A percentile compares a stretch with the other conserved stretches of the same genome.
These are phyloP conservation scores for Akanthomyces muscarius DNA, from an alignment of 2,329 filamentous ascomycete genomes.

Conservation along the genomic window DNA sequence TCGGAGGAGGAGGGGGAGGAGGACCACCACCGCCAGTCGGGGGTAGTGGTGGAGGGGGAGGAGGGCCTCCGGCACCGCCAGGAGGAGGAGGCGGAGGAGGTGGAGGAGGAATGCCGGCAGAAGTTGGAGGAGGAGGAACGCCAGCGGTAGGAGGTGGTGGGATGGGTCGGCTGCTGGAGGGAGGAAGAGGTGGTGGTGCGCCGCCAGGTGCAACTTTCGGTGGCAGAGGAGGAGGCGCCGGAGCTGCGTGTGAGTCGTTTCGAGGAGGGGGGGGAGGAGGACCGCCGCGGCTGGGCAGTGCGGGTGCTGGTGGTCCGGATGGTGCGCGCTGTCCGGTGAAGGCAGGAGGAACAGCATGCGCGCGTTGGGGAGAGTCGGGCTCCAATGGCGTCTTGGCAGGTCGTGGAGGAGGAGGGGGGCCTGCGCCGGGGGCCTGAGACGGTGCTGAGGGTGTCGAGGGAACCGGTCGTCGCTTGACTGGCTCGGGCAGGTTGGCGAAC, in stretches of 20 bases:
- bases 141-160: conserved; percentile 48
- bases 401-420: conserved; percentile 35
- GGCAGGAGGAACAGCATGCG: conserved; percentile 74
- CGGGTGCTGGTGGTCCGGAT: conserved; percentile 41
- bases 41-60: conserved; percentile 38
- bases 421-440: conserved; percentile 26
- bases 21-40: conserved; percentile 36
- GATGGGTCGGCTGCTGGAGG: conserved; percentile 47
- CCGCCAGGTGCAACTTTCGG: conserved; percentile 43
- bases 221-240: conserved; percentile 42
- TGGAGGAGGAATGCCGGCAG: conserved; percentile 45
- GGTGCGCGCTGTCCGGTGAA: conserved; percentile 68
- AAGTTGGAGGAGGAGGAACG: conserved; percentile 34
- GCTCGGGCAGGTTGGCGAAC: conserved; percentile 57
- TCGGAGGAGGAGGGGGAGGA: conserved; percentile 45
- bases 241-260: conserved; percentile 27
- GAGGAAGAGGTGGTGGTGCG: conserved; percentile 43
- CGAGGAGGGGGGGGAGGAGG: conserved; percentile 66
- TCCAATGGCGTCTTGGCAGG: conserved; percentile 70
- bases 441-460: conserved; percentile 26
- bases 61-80: conserved; percentile 24
- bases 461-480: conserved; percentile 24
- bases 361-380: conserved; percentile 49
- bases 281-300: conserved; percentile 66
- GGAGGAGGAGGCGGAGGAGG: conserved; percentile 37